Percentiles rank a stretch among this genome's conserved stretches.
These are phyloP conservation scores for Fagopyrum tataricum DNA, from an alignment of 148 eudicot species.

Conservation along the genomic window DNA sequence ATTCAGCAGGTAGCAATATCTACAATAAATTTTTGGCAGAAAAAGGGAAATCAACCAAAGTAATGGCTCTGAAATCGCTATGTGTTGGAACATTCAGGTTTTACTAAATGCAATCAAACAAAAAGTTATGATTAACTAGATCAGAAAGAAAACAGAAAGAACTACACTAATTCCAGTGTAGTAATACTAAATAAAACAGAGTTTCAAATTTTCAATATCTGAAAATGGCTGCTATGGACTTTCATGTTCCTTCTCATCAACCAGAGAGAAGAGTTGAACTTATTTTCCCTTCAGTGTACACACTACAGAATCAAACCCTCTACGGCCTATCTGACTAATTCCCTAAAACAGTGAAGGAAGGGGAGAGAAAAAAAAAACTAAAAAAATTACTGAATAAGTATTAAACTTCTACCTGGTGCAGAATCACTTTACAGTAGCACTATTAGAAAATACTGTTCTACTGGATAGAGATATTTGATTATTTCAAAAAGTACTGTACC, in stretches of 20 bases:
- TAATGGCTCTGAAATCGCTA: background rate
- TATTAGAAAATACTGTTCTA: background rate
- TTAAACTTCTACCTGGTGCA: background rate
- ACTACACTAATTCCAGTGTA: background rate
- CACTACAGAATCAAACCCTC: background rate
- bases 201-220: background rate
- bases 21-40: constrained; percentile 19
- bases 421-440: background rate
- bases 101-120: background rate
- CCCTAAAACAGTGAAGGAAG: no score
- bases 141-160: background rate
- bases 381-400: background rate
- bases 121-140: background rate
- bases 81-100: background rate
- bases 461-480: background rate
- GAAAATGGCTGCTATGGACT: background rate
- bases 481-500: background rate
- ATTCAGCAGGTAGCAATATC: constrained; percentile 88
- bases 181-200: background rate
- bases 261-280: background rate
- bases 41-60: background rate
- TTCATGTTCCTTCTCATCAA: background rate
- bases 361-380: no score
- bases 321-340: no score
- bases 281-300: background rate